Evolutionary conservation across 1,284 basidiomycete species (phyloP), one percentile per base, ranked within the genome.

Genomic region (Malassezia slooffiae): DNA sequence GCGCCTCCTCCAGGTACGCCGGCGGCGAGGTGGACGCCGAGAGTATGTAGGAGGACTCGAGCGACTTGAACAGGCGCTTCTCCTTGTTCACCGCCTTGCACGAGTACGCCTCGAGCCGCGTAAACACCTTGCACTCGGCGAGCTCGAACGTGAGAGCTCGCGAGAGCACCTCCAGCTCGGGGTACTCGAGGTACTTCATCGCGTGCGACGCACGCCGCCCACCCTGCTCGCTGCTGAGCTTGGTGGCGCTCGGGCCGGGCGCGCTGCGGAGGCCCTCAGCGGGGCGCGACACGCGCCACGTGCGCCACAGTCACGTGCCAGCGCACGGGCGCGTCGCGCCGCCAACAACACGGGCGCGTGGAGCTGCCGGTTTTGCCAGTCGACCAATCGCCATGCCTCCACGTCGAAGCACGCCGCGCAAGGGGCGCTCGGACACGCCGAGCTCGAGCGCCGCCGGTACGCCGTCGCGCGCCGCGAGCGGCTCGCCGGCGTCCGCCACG

Each of bases 11-110:
- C 34, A 62, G 52, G 34, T 62, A 60, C 37, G 58, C 57, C 2
- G 62, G 62, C 5, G 64, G 64, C 21, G 64, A 67, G 9, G 50
- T 60, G 10, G 64, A 66, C 4, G 62, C 62, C 1, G 60, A 56
- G 17, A 52, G 52, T 12, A 61, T 51, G 31, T 67, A 67, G 15
- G 60, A 54, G 4, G 55, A 58, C 38, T 69, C 64, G 72, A 96
- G 81, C 12, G 81, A 76, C 69, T 85, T 89, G 77, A 89, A 90
- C 70, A 95, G 81, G 69, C 85, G 87, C 78, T 90, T 89, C 76
- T 97, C 93, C 67, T 85, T 84, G 57, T 85, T 85, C 71, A 95
- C 83, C 64, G 89, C 84, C 77, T 97, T 97, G 79, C 88, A 91
- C 59, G 85, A 88, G 75, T 96, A 97, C 0, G 88, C 89, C 72